Conservation (phyloP, 345 rosid genomes). For the Kandelia obovata region DNA sequence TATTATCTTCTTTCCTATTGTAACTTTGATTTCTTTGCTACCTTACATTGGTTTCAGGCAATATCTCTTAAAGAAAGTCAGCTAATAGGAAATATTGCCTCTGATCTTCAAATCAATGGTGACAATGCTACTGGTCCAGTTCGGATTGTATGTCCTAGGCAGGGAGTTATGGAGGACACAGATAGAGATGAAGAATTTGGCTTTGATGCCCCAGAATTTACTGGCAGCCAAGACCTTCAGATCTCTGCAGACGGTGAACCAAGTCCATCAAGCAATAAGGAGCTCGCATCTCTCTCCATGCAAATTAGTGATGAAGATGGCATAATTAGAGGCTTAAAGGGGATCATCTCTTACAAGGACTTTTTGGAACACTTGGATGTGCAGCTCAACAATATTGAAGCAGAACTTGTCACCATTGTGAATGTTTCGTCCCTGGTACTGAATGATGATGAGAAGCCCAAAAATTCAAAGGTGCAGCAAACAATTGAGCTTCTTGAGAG, state of each 20-base stretch:
- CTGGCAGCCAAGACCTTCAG: constrained; percentile 23
- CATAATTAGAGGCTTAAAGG: constrained; percentile 20
- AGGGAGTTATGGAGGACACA: constrained; percentile 24
- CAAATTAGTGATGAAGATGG: constrained; percentile 25
- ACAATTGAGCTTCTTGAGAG: constrained; percentile 59
- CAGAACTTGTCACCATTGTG: constrained; percentile 56
- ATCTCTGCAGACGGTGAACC: constrained; percentile 15
- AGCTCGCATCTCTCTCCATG: constrained; percentile 20
- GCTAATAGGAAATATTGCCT: constrained; percentile 60
- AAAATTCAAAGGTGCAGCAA: constrained; percentile 56
- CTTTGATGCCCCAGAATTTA: neutral
- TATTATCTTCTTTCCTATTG: neutral
- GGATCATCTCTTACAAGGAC: constrained; percentile 51
- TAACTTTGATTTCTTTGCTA: neutral
- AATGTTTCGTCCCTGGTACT: constrained; percentile 54
- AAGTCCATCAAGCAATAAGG: constrained; percentile 17
- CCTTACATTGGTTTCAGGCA: constrained; percentile 49
- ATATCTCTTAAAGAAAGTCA: constrained; percentile 71
- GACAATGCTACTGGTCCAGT: constrained; percentile 43
- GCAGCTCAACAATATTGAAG: constrained; percentile 60
- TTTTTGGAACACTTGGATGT: constrained; percentile 58
- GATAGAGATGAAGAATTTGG: constrained; percentile 18
- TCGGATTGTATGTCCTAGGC: constrained; percentile 63
- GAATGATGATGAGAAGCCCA: constrained; percentile 44
- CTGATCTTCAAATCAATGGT: constrained; percentile 46